Base-by-base conservation (phyloP, 164 flowering plant genomes). In the Chimonanthus salicifolius region DNA sequence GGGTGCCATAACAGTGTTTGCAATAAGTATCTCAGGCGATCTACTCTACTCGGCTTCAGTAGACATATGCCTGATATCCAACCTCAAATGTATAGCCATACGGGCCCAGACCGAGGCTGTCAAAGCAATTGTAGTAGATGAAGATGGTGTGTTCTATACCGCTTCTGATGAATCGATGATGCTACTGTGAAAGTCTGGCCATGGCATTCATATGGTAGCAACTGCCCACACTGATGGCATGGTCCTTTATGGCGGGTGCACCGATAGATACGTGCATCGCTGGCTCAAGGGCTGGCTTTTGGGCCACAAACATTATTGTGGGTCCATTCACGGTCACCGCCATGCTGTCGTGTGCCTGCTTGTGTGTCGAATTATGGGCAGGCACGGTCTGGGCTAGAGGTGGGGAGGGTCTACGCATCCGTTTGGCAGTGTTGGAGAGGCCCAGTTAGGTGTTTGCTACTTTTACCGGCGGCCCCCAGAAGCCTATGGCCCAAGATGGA, bases 141-240 rank as follows among this genome's bases (percentile, higher is more conserved):
- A 80, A 6, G 89, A 88, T 20, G 87, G 89, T 1, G 74, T 84
- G 1, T 87, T 86, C 78, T 88, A 80, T 78, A 86, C 88, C 3
- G 89, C 85, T 76, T 88, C 91, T 0, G 33, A 33, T 33, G 33
- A 33, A 33, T 33, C 33, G 89, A 86, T 33, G 91, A 88, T 47
- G 85, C 89, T 49, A 86, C 89, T 5, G 74, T 88, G 67, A 60
- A 76, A 49, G 86, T 88, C 1, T 88, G 91, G 91, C 84, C 85
- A 3, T 81, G 84, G 54, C 79, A 84, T 58, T 82, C 80, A 33
- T 81, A 78, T 49, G 48, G 76, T 9, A 11, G 60, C 10, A 80
- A 81, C 45, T 74, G 79, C n/a, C 84, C 75, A 1, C 89, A 86
- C 45, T 5, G 77, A 74, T 51, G 58, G 50, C 5, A n/a, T 50